Base-by-base conservation (phyloP, 192 early-diverging fungal species). In the Gryganskiella cystojenkinii region DNA sequence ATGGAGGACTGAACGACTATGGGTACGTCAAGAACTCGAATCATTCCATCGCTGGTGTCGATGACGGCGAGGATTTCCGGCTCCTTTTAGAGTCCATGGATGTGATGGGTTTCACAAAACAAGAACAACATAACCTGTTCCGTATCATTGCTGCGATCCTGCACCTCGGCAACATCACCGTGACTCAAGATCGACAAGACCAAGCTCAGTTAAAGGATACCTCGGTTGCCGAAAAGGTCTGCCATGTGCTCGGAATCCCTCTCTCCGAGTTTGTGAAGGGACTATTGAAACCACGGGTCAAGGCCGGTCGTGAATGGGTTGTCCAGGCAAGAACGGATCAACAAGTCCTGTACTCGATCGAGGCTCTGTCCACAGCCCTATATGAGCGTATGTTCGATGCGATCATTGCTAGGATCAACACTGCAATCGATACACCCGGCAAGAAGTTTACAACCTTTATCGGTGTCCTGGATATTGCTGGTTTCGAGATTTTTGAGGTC, bases 391-490 rank as follows among this genome's bases (percentile, higher is more conserved):
- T 94, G 92, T 99, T 99, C 87, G 92, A 95, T 25, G 88, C 85
- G 49, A 85, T 99, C 34, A 93, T 99, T 10, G 92, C 91, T 42
- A 84, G 92, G 19, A 96, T 99, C 80, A 99, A 99, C 74, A 71
- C 83, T 10, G 89, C 93, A 4, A 89, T 88, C 56, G 86, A 90
- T 67, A 82, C 83, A 3, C 86, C 91, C 0, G 85, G 86, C 34
- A 87, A 92, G 40, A 97, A 95, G 64, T 71, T 86, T 20, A 64
- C 84, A 6, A 88, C 88, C 3, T 99, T 97, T 58, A 98, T 99
- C 79, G 98, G 98, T 35, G 98, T 99, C 30, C 80, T 99, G 11
- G 98, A 99, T 85, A 99, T 99, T 86, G 96, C 96, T 10, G 98
- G 98, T 20, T 99, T 99, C 81, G 98, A 99, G 84, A 98, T 99